Percentiles rank a stretch among this genome's conserved stretches.
Evolutionary conservation across 2,329 filamentous ascomycete genomes (phyloP).

Genomic region (Sclerotinia spermophila): DNA sequence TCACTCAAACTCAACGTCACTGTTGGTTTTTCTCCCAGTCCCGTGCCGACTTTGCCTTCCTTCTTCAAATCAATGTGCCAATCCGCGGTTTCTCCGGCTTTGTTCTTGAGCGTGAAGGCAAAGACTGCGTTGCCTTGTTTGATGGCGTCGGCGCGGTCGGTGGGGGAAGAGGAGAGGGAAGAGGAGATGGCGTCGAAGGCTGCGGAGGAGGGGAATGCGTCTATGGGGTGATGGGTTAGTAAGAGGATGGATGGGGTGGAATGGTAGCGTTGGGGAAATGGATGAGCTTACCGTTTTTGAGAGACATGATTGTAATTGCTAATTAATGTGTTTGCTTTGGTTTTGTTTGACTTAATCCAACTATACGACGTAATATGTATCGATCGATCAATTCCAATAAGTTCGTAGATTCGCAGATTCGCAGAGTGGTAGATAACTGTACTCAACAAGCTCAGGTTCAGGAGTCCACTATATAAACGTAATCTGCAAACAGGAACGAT

Average conservation of each 20-base stretch:
- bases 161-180: constrained; percentile 63
- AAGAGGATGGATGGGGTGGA: not conserved
- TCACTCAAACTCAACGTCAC: constrained; percentile 86
- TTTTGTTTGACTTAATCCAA: not conserved
- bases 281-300: constrained; percentile 10
- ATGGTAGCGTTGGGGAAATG: not conserved
- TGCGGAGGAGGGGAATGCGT: constrained; percentile 81
- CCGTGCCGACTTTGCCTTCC: constrained; percentile 76
- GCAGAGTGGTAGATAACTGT: too few relatives aligned
- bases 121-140: constrained; percentile 86
- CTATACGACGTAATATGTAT: not conserved
- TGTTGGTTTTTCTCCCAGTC: constrained; percentile 74
- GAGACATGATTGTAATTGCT: constrained; percentile 9
- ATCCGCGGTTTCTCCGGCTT: constrained; percentile 69
- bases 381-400: not conserved
- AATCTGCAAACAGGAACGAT: not conserved
- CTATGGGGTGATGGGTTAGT: constrained; percentile 41
- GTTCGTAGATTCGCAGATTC: not conserved
- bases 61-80: constrained; percentile 98
- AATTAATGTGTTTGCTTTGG: not conserved
- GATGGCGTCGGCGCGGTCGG: constrained; percentile 80
- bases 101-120: constrained; percentile 90
- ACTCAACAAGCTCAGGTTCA: not conserved
- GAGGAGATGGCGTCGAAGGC: constrained; percentile 86
- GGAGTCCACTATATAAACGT: not conserved